phyloP scores from a whole-genome alignment of 2,329 filamentous ascomycete species.

The Colletotrichum karsti region DNA sequence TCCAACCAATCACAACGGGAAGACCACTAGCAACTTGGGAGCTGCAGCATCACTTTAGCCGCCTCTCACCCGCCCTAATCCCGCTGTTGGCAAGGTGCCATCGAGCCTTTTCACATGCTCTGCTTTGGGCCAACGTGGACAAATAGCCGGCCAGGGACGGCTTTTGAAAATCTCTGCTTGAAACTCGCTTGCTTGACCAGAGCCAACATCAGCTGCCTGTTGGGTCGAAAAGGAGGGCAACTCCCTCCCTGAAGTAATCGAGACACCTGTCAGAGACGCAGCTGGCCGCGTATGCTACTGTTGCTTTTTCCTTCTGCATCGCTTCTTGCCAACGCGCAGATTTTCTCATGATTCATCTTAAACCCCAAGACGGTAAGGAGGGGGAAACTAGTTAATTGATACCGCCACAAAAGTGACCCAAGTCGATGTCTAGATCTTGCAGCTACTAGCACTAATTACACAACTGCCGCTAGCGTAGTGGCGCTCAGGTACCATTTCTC shows the following conservation, averaged over 20 bases:
- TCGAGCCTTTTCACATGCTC: constrained; percentile 10
- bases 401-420: neutral
- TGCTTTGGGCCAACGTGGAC: neutral
- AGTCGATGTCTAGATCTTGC: constrained; percentile 1
- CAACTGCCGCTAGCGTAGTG: constrained; percentile 25
- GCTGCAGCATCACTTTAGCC: neutral
- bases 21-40: constrained; percentile 1
- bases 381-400: neutral
- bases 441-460: neutral
- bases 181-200: constrained; percentile 1
- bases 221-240: neutral
- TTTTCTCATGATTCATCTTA: neutral
- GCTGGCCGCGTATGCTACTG: neutral
- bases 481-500: constrained; percentile 13
- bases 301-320: neutral
- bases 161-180: neutral
- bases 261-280: neutral
- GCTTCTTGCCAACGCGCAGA: neutral
- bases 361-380: neutral
- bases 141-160: neutral
- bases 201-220: constrained; percentile 3
- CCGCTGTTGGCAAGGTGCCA: constrained; percentile 15
- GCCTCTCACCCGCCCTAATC: constrained; percentile 11
- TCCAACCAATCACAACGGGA: neutral
- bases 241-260: neutral